These are phyloP conservation scores for Nemania serpens DNA, from an alignment of 2,329 filamentous ascomycete genomes.

Conservation along the genomic window DNA sequence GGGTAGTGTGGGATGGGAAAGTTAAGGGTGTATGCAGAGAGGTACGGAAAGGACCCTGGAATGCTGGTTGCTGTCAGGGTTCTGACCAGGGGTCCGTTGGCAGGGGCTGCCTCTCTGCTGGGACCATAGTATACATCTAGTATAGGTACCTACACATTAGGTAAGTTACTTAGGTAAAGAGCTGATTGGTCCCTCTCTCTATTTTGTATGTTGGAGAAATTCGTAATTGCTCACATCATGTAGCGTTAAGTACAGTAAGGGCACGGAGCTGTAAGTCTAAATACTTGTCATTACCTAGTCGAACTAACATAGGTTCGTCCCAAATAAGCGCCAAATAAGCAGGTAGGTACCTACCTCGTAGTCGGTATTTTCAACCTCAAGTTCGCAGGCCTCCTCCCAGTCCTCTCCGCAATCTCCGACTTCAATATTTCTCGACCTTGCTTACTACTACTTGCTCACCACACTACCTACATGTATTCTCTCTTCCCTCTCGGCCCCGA, in stretches of 20 bases:
- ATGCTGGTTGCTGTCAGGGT: slow-evolving; percentile 11
- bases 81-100: slow-evolving; percentile 16
- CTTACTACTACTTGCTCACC: background rate
- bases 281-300: too few species aligned
- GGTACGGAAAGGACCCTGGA: slow-evolving; percentile 23
- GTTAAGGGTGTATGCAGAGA: slow-evolving; percentile 14
- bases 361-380: background rate
- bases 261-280: too few species aligned
- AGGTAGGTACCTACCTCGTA: background rate
- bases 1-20: background rate
- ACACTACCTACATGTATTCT: background rate
- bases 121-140: too few species aligned
- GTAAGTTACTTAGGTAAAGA: too few species aligned
- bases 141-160: too few species aligned
- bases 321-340: too few species aligned
- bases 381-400: slow-evolving; percentile 19
- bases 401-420: slow-evolving; percentile 23
- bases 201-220: too few species aligned
- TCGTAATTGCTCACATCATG: too few species aligned
- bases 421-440: slow-evolving; percentile 13
- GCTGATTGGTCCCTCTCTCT: too few species aligned
- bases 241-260: too few species aligned
- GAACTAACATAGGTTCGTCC: too few species aligned
- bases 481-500: slow-evolving; percentile 17
- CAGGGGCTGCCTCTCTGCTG: slow-evolving; percentile 20